Conservation (phyloP, 352 stramenopile genomes). For the Elongisporangium anandrum region DNA sequence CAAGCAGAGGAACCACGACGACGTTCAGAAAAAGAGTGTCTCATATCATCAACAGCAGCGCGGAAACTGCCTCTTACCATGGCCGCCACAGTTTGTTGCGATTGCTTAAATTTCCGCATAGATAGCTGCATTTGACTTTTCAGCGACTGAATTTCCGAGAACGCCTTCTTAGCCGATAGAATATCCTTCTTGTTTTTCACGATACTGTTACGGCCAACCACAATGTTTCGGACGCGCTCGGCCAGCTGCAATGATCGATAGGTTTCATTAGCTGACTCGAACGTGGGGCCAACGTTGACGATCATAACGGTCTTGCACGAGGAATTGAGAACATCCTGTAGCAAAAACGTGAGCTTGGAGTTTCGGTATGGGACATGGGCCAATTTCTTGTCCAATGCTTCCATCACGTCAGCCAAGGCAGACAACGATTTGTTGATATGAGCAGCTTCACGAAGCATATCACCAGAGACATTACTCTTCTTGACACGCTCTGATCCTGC, state of each 20-base stretch:
- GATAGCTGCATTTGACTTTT: constrained; percentile 90
- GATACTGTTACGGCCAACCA: constrained; percentile 75
- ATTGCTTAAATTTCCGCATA: constrained; percentile 80
- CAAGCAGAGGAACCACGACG: constrained; percentile 25
- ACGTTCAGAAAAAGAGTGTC: constrained; percentile 7
- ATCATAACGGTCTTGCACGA: constrained; percentile 95
- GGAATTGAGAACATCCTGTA: constrained; percentile 91
- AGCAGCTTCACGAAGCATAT: constrained; percentile 71
- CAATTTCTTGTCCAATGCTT: constrained; percentile 88
- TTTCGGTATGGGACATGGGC: constrained; percentile 96
- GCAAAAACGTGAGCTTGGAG: constrained; percentile 97
- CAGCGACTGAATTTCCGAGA: constrained; percentile 92
- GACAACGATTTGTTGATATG: constrained; percentile 90
- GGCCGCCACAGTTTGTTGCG: constrained; percentile 87
- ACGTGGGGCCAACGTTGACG: constrained; percentile 85
- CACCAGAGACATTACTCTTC: constrained; percentile 85
- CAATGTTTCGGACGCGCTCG: constrained; percentile 74
- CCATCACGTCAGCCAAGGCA: constrained; percentile 92
- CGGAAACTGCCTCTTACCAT: constrained; percentile 72
- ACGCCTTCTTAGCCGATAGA: constrained; percentile 90
- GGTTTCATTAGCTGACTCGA: constrained; percentile 81
- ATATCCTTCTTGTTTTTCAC: constrained; percentile 85
- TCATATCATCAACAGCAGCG: constrained; percentile 3
- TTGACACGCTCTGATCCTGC: constrained; percentile 91
- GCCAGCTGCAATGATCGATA: constrained; percentile 87